Base-by-base conservation (phyloP, 1,139 yeast genomes). In the Candida dubliniensis region DNA sequence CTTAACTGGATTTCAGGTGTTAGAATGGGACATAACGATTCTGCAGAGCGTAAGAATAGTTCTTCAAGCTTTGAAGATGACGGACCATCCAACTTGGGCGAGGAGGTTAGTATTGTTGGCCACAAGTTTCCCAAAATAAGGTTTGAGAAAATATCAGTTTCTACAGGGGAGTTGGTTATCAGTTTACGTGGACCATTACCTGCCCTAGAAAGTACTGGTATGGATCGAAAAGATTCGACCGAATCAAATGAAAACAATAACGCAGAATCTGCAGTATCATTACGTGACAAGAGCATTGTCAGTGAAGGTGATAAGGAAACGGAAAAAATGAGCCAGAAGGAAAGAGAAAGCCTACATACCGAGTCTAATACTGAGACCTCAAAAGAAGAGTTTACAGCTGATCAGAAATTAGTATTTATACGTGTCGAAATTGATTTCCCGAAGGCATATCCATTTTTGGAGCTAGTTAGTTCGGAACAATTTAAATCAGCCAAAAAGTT, bases 1-100 rank as follows among this genome's bases (percentile, higher is more conserved):
- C 69, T 93, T 48, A 83, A 85, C 52, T 93, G 99, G 99, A 84
- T 93, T 35, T 84, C 96, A 0, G 98, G 98, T 39, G 96, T 93
- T 6, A 73, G 93, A 44, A 81, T 80, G 67, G 95, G 95, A 0
- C 71, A 78, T 40, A 66, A 77, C 2, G 89, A 89, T 1, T 43
- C 37, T 35, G 45, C 38, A 7, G 54, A 53, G 3, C 43, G 58
- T 8, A 52, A 54, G 5, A 51, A 48, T 31, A 52, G 51, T 23
- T 39, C 44, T 8, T 29, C 44, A 5, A 34, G 40, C 9, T 45
- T 51, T 27, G 64, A 57, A 31, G 80, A 71, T 47, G 77, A 69
- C 49, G 76, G 72, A 29, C 90, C 85, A 2, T 77, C 82, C 13
- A 88, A 87, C 56, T 64, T 91, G 18, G 96, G 96, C 4, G 97